Conservation (phyloP, 2,329 filamentous ascomycete species). For the Plenodomus biglobosus region DNA sequence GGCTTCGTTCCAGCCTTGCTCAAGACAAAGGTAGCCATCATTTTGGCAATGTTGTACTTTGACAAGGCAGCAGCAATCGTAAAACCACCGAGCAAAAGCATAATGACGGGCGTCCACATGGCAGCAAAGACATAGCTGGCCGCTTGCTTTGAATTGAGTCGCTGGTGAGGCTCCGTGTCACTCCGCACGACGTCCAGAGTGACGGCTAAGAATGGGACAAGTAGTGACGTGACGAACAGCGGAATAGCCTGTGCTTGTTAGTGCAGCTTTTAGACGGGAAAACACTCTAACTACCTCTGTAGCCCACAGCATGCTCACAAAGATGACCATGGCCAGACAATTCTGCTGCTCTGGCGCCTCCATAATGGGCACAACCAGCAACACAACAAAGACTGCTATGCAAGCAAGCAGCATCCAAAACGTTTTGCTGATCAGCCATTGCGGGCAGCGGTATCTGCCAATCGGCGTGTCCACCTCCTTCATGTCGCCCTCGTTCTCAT, state of each 20-base stretch:
- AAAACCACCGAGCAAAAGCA: slow-evolving; percentile 94
- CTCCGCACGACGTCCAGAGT: slow-evolving; percentile 80
- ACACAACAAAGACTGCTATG: slow-evolving; percentile 69
- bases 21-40: slow-evolving; percentile 92
- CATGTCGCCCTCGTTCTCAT: slow-evolving; percentile 67
- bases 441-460: slow-evolving; percentile 72
- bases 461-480: slow-evolving; percentile 79
- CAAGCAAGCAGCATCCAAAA: slow-evolving; percentile 75
- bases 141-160: slow-evolving; percentile 77
- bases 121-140: slow-evolving; percentile 84
- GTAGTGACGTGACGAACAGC: slow-evolving; percentile 90
- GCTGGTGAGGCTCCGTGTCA: slow-evolving; percentile 67
- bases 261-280: neutral
- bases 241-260: slow-evolving; percentile 73
- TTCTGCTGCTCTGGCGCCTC: slow-evolving; percentile 89
- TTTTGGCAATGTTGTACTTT: slow-evolving; percentile 97
- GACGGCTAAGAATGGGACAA: slow-evolving; percentile 92
- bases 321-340: slow-evolving; percentile 87
- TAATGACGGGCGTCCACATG: slow-evolving; percentile 99
- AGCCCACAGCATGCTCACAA: slow-evolving; percentile 93
- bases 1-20: slow-evolving; percentile 95
- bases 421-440: slow-evolving; percentile 80
- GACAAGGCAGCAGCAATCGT: slow-evolving; percentile 92
- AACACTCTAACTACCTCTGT: slow-evolving; percentile 68
- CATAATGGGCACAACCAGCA: slow-evolving; percentile 81